phyloP scores from a whole-genome alignment of 495 filamentous ascomycete species.

The Chaetomium fimeti region DNA sequence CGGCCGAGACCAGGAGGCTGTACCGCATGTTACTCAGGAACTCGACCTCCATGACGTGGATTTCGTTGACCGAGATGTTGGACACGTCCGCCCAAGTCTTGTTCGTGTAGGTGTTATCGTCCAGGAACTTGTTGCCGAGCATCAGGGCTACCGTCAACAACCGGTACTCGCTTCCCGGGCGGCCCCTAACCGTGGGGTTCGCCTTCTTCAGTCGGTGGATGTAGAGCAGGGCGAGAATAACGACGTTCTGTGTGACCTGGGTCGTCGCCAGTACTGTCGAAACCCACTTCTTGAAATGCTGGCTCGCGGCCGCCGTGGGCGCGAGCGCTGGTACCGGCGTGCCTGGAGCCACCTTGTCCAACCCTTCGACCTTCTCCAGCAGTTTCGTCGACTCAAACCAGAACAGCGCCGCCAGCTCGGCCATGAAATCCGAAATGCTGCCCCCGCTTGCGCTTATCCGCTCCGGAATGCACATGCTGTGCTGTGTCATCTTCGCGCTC shows the following conservation, averaged over 20 bases:
- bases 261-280: slow-evolving; percentile 86
- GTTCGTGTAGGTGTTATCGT: slow-evolving; percentile 99
- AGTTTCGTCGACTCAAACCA: slow-evolving; percentile 93
- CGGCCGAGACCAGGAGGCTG: slow-evolving; percentile 74
- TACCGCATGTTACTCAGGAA: slow-evolving; percentile 99
- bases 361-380: slow-evolving; percentile 68
- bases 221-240: slow-evolving; percentile 86
- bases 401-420: slow-evolving; percentile 94
- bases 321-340: slow-evolving; percentile 55
- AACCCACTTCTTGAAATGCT: slow-evolving; percentile 91
- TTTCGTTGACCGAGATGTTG: slow-evolving; percentile 88
- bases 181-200: slow-evolving; percentile 83
- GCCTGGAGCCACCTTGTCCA: slow-evolving; percentile 44
- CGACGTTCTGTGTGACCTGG: slow-evolving; percentile 95
- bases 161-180: slow-evolving; percentile 92
- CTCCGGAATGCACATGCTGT: slow-evolving; percentile 67
- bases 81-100: slow-evolving; percentile 99
- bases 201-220: slow-evolving; percentile 88
- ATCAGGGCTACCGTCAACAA: slow-evolving; percentile 94
- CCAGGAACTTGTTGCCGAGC: slow-evolving; percentile 98
- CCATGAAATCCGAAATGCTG: slow-evolving; percentile 76
- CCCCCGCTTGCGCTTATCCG: slow-evolving; percentile 73
- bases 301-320: slow-evolving; percentile 69
- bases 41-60: slow-evolving; percentile 99
- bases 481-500: slow-evolving; percentile 51